Evolutionary conservation across 768 basidiomycete species (phyloP).

Genomic region (Harrya chromipes): DNA sequence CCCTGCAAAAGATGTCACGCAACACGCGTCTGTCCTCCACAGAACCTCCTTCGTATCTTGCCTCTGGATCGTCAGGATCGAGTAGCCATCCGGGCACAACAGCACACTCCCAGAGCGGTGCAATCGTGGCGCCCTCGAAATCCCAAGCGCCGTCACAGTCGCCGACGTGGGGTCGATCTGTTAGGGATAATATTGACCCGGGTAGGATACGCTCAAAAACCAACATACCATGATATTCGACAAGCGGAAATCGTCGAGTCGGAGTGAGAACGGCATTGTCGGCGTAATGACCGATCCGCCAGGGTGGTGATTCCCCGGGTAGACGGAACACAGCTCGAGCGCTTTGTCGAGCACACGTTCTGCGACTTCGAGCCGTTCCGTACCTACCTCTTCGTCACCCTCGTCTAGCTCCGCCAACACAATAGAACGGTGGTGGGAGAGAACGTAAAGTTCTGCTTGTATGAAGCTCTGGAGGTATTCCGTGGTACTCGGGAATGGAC

Average conservation of each 20-base stretch:
- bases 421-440: not conserved
- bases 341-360: not conserved
- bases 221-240: slow-evolving; percentile 1
- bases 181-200: not conserved
- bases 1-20: not conserved
- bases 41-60: not conserved
- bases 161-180: not conserved
- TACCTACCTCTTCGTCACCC: not conserved
- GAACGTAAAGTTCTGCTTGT: not conserved
- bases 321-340: not conserved
- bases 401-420: not conserved
- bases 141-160: slow-evolving; percentile 6
- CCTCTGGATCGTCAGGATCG: slow-evolving; percentile 9
- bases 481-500: not conserved
- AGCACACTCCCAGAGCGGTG: slow-evolving; percentile 22
- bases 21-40: not conserved
- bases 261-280: not conserved
- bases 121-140: slow-evolving; percentile 18
- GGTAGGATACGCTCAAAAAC: too few species aligned
- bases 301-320: not conserved
- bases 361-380: not conserved
- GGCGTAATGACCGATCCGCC: not conserved
- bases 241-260: slow-evolving; percentile 1
- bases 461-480: slow-evolving; percentile 2
- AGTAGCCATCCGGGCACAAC: slow-evolving; percentile 19